These are phyloP conservation scores for Talaromyces funiculosus DNA, from an alignment of 2,329 filamentous ascomycete species.

Conservation along the genomic window DNA sequence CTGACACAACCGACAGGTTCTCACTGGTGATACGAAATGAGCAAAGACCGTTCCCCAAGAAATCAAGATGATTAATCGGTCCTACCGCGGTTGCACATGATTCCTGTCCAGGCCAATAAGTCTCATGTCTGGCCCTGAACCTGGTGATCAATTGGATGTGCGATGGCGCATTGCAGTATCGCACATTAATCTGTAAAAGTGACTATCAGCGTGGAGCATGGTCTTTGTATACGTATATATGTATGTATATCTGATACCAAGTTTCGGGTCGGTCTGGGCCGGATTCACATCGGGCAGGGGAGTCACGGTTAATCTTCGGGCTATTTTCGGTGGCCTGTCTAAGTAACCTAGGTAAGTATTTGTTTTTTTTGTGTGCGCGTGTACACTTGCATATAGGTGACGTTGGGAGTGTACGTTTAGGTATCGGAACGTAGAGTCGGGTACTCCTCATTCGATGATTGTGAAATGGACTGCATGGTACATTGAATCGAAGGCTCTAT, in stretches of 20 bases:
- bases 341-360: not conserved
- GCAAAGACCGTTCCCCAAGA: not conserved
- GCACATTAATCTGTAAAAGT: too few relatives aligned
- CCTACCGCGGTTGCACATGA: conserved; percentile 5
- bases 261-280: not conserved
- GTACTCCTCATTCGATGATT: not conserved
- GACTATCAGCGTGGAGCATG: too few relatives aligned
- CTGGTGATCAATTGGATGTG: not conserved
- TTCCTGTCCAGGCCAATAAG: not conserved
- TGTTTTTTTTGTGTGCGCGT: too few relatives aligned
- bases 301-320: not conserved
- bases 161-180: not conserved
- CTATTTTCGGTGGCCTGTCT: not conserved
- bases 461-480: not conserved
- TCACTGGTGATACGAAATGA: not conserved
- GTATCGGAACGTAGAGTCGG: not conserved
- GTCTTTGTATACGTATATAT: too few relatives aligned
- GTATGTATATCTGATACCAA: not conserved
- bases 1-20: not conserved
- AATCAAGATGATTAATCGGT: conserved; percentile 1
- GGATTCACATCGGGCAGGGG: not conserved
- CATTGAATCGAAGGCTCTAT: not conserved
- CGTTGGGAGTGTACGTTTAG: not conserved
- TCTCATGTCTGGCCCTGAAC: not conserved
- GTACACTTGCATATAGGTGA: not conserved